Percentiles rank a stretch among this genome's conserved stretches.
Conservation (phyloP, 495 filamentous ascomycete species). For the Tetracladium marchalianum region DNA sequence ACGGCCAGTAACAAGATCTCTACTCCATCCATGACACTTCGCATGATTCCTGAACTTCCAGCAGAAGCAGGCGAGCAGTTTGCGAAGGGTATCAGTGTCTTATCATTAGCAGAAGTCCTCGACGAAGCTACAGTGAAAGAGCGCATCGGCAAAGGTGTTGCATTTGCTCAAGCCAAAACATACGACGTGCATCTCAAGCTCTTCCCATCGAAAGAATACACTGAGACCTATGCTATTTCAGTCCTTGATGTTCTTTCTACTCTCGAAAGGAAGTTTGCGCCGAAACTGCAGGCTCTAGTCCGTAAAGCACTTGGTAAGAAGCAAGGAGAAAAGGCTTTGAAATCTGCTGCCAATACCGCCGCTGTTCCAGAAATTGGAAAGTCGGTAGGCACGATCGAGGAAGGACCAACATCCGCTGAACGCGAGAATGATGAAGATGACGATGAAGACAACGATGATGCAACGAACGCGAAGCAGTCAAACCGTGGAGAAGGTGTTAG, state of each 20-base stretch:
- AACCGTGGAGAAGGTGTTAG: slow-evolving; percentile 72
- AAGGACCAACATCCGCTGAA: slow-evolving; percentile 34
- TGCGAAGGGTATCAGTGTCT: slow-evolving; percentile 84
- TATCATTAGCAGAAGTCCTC: slow-evolving; percentile 77
- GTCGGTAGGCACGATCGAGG: slow-evolving; percentile 59
- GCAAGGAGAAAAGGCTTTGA: slow-evolving; percentile 48
- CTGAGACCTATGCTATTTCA: slow-evolving; percentile 70
- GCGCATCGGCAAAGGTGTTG: slow-evolving; percentile 55
- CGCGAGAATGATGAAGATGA: slow-evolving; percentile 38
- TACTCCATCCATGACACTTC: slow-evolving; percentile 86
- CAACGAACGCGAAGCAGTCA: slow-evolving; percentile 66
- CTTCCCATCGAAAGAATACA: slow-evolving; percentile 78
- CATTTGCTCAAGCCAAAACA: slow-evolving; percentile 62
- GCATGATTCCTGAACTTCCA: slow-evolving; percentile 62
- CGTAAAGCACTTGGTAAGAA: slow-evolving; percentile 74
- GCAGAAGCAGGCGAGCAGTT: slow-evolving; percentile 65
- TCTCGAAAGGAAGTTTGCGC: slow-evolving; percentile 72
- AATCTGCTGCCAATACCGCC: slow-evolving; percentile 39
- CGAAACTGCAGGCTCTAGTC: slow-evolving; percentile 53
- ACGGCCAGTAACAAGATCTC: slow-evolving; percentile 80
- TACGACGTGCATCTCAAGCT: slow-evolving; percentile 76
- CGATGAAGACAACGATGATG: slow-evolving; percentile 69
- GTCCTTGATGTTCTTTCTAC: slow-evolving; percentile 64
- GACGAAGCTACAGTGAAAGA: slow-evolving; percentile 76
- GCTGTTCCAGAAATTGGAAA: slow-evolving; percentile 75